These are phyloP conservation scores for Triticum urartu DNA, from an alignment of 176 grass and related monocot species.

Conservation along the genomic window DNA sequence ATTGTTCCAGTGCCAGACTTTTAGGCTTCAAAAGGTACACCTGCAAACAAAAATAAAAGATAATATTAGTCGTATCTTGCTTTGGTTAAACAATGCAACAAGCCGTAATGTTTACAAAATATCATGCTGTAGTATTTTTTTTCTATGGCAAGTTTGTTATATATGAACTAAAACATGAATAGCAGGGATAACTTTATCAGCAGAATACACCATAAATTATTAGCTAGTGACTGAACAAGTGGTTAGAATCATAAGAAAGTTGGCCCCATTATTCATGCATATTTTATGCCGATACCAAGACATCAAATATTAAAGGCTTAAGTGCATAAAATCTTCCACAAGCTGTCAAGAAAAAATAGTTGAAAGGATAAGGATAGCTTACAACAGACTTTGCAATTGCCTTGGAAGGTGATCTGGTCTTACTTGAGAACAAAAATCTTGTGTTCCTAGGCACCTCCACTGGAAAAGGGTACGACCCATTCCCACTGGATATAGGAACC, in stretches of 20 bases:
- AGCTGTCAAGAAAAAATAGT: neutral
- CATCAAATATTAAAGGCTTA: conserved; percentile 1
- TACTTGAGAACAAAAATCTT: conserved; percentile 90
- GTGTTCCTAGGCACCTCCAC: conserved; percentile 74
- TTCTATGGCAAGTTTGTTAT: neutral
- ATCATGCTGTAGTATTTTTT: conserved; percentile 21
- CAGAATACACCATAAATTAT: neutral
- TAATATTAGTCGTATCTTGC: neutral
- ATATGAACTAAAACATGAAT: conserved; percentile 8
- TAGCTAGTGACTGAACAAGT: neutral
- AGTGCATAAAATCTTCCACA: neutral
- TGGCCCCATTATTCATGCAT: neutral
- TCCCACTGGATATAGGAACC: conserved; percentile 91
- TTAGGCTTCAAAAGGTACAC: conserved; percentile 84
- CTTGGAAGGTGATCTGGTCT: conserved; percentile 69
- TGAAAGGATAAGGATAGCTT: conserved; percentile 40
- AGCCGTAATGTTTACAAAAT: conserved; percentile 13
- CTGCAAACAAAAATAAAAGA: conserved; percentile 43
- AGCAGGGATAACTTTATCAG: conserved; percentile 1
- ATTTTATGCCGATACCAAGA: neutral
- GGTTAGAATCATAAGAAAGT: neutral
- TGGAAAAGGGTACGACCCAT: conserved; percentile 76
- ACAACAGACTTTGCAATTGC: conserved; percentile 92
- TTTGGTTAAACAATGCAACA: conserved; percentile 10
- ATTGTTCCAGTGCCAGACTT: conserved; percentile 65